A percentile compares a stretch with the other conserved stretches of the same genome.
Evolutionary conservation across 371 early-diverging fungal genomes (phyloP).

Genomic region (Syncephalastrum racemosum): DNA sequence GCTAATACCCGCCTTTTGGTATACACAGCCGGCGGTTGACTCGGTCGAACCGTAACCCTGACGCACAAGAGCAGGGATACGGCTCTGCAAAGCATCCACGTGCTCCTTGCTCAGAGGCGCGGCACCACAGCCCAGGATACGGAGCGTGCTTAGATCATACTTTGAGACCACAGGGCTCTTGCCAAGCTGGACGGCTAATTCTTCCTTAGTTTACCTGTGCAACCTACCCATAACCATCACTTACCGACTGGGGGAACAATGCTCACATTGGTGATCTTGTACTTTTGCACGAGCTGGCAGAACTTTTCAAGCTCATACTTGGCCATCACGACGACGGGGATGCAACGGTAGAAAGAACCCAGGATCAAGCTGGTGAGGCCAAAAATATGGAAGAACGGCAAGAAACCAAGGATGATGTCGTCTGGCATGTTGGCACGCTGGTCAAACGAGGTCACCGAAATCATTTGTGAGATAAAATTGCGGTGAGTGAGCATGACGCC

Average conservation of each 20-base stretch:
- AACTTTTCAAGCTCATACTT: conserved; percentile 63
- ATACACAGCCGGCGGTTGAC: conserved; percentile 54
- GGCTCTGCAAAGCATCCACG: conserved; percentile 44
- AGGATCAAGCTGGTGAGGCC: conserved; percentile 51
- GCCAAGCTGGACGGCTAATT: conserved; percentile 51
- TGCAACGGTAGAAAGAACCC: conserved; percentile 30
- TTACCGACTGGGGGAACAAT: conserved; percentile 80
- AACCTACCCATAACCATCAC: neutral
- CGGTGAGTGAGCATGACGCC: conserved; percentile 47
- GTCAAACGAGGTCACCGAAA: conserved; percentile 19
- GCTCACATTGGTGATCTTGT: conserved; percentile 64
- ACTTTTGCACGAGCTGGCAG: conserved; percentile 55
- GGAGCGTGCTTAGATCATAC: conserved; percentile 65
- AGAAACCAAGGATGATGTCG: conserved; percentile 61
- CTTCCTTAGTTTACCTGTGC: neutral
- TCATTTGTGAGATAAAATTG: conserved; percentile 31
- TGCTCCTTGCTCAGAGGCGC: conserved; percentile 77
- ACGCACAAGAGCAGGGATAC: conserved; percentile 54
- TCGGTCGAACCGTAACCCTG: conserved; percentile 83
- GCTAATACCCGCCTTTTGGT: conserved; percentile 23
- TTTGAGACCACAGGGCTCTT: conserved; percentile 68
- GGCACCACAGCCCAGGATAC: conserved; percentile 72
- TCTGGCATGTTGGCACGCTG: conserved; percentile 20
- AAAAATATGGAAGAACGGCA: conserved; percentile 86
- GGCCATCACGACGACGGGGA: conserved; percentile 56